Evolutionary conservation across 768 basidiomycete species (phyloP).

Genomic region (Lactarius hatsudake): DNA sequence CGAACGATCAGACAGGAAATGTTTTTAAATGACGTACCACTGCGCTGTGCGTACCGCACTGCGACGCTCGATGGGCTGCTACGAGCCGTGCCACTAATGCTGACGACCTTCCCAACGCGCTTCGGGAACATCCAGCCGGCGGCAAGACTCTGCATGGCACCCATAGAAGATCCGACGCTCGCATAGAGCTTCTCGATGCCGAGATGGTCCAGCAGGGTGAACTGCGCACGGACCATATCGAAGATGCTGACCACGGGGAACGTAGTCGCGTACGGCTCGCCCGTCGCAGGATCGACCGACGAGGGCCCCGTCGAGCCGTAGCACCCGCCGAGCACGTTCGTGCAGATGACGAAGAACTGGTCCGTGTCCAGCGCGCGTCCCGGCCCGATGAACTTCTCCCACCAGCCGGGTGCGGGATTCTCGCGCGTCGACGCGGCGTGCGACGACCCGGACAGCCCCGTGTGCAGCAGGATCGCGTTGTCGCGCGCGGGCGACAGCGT

Average conservation of each 20-base stretch:
- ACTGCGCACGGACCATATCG: slow-evolving; percentile 97
- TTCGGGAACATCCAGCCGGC: slow-evolving; percentile 91
- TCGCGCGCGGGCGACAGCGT: slow-evolving; percentile 69
- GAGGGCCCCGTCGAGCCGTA: slow-evolving; percentile 97
- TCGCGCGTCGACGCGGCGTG: slow-evolving; percentile 81
- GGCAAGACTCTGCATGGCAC: slow-evolving; percentile 96
- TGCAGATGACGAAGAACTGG: slow-evolving; percentile 90
- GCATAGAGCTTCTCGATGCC: slow-evolving; percentile 86
- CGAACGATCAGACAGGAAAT: slow-evolving; percentile 13
- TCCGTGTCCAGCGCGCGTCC: slow-evolving; percentile 92
- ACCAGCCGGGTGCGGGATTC: slow-evolving; percentile 91
- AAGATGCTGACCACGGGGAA: slow-evolving; percentile 94
- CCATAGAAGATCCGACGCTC: slow-evolving; percentile 94
- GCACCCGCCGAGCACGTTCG: slow-evolving; percentile 96
- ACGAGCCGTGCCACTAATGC: slow-evolving; percentile 92
- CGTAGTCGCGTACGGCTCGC: slow-evolving; percentile 76
- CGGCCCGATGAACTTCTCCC: slow-evolving; percentile 98
- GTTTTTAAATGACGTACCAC: slow-evolving; percentile 55
- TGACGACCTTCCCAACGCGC: slow-evolving; percentile 85
- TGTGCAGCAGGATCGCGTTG: slow-evolving; percentile 94
- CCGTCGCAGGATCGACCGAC: slow-evolving; percentile 66
- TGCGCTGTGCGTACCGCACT: slow-evolving; percentile 94
- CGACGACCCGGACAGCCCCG: slow-evolving; percentile 92
- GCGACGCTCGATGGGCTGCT: slow-evolving; percentile 91
- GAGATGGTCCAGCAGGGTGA: slow-evolving; percentile 78